phyloP scores from a whole-genome alignment of 202 grass and related monocot genomes.

The Carex sylvatica region DNA sequence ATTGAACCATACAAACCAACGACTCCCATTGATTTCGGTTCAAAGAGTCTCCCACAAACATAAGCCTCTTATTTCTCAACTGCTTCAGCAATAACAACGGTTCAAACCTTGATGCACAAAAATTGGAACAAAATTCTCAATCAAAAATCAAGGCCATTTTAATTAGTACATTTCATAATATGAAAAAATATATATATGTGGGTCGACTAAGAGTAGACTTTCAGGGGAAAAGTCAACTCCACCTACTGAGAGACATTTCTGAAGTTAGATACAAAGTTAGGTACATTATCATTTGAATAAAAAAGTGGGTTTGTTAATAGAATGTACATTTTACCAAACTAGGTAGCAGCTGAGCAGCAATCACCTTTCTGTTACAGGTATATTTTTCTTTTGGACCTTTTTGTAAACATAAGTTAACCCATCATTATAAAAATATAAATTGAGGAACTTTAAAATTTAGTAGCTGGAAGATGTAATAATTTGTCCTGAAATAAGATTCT shows the following conservation, averaged over 20 bases:
- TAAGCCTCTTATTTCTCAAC: constrained; percentile 75
- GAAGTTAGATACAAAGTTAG: constrained; percentile 12
- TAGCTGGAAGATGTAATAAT: background rate
- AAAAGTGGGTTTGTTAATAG: background rate
- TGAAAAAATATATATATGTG: background rate
- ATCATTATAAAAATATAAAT: background rate
- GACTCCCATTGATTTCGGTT: constrained; percentile 97
- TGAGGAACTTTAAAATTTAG: background rate
- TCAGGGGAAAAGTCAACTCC: background rate
- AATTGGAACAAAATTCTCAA: background rate
- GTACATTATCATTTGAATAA: constrained; percentile 1
- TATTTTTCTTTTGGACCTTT: background rate
- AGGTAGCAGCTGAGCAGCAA: constrained; percentile 12
- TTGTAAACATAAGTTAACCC: constrained; percentile 3
- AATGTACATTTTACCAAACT: constrained; percentile 14
- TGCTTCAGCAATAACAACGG: constrained; percentile 66
- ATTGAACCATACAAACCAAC: constrained; percentile 84
- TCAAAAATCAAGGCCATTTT: background rate
- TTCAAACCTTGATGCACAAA: constrained; percentile 52
- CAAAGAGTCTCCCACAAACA: constrained; percentile 94
- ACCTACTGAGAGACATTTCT: constrained; percentile 2
- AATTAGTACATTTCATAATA: background rate
- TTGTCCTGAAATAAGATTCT: background rate
- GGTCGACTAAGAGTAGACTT: background rate
- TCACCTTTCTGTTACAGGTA: constrained; percentile 9